Conservation (phyloP, 768 basidiomycete species). For the Boletus rubescentipes region DNA sequence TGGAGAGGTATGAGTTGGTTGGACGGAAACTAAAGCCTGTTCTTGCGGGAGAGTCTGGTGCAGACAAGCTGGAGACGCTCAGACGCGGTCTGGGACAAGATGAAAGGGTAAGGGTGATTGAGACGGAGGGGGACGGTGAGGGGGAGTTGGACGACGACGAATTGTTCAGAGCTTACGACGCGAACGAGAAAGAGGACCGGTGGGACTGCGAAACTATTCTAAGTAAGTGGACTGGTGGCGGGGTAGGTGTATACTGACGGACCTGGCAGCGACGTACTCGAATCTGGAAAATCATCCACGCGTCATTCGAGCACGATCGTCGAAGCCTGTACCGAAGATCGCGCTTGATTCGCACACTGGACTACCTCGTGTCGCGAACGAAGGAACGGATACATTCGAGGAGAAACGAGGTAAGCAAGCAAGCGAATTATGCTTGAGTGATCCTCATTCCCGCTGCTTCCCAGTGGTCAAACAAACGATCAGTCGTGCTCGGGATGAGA, state of each 20-base stretch:
- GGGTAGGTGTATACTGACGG: constrained; percentile 7
- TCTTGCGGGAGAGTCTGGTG: constrained; percentile 67
- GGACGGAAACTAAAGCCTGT: constrained; percentile 83
- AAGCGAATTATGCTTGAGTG: not conserved
- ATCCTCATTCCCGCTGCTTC: constrained; percentile 3
- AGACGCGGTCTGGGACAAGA: constrained; percentile 76
- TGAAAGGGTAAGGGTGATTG: constrained; percentile 49
- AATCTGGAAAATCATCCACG: constrained; percentile 97
- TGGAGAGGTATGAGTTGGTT: constrained; percentile 86
- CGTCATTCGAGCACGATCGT: constrained; percentile 68
- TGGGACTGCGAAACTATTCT: constrained; percentile 99
- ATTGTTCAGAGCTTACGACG: constrained; percentile 39
- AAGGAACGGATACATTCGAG: constrained; percentile 22
- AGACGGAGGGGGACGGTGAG: constrained; percentile 46
- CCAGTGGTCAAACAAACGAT: constrained; percentile 45
- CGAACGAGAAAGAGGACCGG: constrained; percentile 58
- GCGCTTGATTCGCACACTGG: constrained; percentile 74
- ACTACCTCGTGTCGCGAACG: constrained; percentile 52
- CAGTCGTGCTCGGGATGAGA: constrained; percentile 72
- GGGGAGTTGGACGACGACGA: constrained; percentile 44
- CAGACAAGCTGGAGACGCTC: constrained; percentile 78
- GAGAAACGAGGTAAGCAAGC: constrained; percentile 26
- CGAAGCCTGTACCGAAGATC: constrained; percentile 60
- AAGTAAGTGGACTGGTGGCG: constrained; percentile 49
- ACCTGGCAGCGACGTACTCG: constrained; percentile 84